These are phyloP conservation scores for Apiospora kogelbergensis DNA, from an alignment of 2,329 filamentous ascomycete genomes.

Conservation along the genomic window DNA sequence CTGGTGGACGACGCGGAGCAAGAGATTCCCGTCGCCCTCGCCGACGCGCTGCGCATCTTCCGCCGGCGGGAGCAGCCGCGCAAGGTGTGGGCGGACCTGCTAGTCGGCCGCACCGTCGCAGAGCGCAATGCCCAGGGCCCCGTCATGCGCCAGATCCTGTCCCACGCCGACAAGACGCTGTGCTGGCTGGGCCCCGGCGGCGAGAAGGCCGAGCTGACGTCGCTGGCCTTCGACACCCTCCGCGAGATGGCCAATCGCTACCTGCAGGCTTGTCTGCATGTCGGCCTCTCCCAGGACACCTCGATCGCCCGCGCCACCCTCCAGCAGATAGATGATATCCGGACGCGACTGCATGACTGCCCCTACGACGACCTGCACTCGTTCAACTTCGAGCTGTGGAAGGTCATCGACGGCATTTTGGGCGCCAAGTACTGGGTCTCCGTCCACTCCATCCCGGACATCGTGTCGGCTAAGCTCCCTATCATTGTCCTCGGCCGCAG, in stretches of 20 bases:
- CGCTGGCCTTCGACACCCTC: slow-evolving; percentile 19
- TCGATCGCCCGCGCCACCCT: slow-evolving; percentile 6
- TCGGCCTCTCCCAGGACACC: slow-evolving; percentile 15
- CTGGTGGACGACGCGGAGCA: slow-evolving; percentile 18
- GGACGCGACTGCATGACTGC: slow-evolving; percentile 12
- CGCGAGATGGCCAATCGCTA: slow-evolving; percentile 20
- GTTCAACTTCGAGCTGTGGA: slow-evolving; percentile 20
- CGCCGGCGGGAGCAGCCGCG: slow-evolving; percentile 21
- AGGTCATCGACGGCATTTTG: slow-evolving; percentile 18
- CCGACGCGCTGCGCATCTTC: slow-evolving; percentile 21
- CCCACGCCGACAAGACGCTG: slow-evolving; percentile 22
- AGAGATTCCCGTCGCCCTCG: slow-evolving; percentile 18
- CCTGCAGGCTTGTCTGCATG: slow-evolving; percentile 12
- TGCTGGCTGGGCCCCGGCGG: slow-evolving; percentile 24
- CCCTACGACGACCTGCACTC: slow-evolving; percentile 20
- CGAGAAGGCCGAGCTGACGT: slow-evolving; percentile 11
- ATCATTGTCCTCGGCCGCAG: slow-evolving; percentile 23
- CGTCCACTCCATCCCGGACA: slow-evolving; percentile 20
- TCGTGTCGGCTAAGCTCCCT: slow-evolving; percentile 19
- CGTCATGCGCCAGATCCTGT: slow-evolving; percentile 17
- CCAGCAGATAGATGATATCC: slow-evolving; percentile 16
- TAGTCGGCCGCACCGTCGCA: slow-evolving; percentile 19
- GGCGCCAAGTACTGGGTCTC: slow-evolving; percentile 19
- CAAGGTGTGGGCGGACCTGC: slow-evolving; percentile 23
- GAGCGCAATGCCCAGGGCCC: slow-evolving; percentile 19